Percentiles rank a stretch among this genome's conserved stretches.
Evolutionary conservation across 2,329 filamentous ascomycete species (phyloP).

Genomic region (Fusarium sp.): DNA sequence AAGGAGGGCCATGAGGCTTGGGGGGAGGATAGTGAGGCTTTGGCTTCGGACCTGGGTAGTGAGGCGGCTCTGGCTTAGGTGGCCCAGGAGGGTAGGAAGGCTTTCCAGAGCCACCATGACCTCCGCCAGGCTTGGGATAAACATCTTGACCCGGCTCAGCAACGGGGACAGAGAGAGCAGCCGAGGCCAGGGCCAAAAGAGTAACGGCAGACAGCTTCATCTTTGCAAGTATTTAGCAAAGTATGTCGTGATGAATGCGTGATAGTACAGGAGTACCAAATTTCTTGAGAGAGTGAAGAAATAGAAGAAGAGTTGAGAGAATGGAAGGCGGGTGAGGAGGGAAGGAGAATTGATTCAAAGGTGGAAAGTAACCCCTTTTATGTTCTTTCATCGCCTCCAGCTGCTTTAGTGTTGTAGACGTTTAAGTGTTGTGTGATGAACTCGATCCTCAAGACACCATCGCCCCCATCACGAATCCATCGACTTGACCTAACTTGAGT

Average conservation of each 20-base stretch:
- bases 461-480: background rate
- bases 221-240: background rate
- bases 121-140: background rate
- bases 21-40: too few species aligned
- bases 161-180: conserved; percentile 10
- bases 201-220: conserved; percentile 26
- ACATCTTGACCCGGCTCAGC: conserved; percentile 3
- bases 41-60: too few species aligned
- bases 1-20: too few species aligned
- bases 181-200: conserved; percentile 17
- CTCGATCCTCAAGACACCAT: background rate
- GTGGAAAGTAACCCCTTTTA: background rate
- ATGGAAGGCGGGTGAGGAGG: background rate
- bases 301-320: background rate
- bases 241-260: background rate
- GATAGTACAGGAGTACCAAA: background rate
- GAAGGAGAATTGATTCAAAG: background rate
- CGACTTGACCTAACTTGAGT: too few species aligned
- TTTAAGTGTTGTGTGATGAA: too few species aligned
- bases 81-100: background rate
- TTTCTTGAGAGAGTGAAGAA: conserved; percentile 8
- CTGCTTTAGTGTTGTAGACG: background rate
- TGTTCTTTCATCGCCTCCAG: background rate
- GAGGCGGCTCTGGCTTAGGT: too few species aligned
- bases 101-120: background rate